These are phyloP conservation scores for Populus hybrid DNA, from an alignment of 441 rosid genomes.

Conservation along the genomic window DNA sequence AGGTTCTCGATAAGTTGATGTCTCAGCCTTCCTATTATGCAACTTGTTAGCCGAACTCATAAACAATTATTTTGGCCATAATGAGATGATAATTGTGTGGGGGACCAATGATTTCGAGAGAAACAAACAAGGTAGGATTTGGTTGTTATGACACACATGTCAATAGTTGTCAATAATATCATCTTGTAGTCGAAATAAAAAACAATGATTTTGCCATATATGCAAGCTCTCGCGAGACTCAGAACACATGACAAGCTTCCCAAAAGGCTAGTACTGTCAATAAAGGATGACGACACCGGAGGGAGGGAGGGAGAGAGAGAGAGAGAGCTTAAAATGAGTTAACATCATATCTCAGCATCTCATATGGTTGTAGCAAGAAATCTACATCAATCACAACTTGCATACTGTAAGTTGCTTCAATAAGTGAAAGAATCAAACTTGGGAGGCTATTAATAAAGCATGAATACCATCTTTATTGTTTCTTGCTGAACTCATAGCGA, in stretches of 20 bases:
- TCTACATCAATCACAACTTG: not conserved
- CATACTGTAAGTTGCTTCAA: not conserved
- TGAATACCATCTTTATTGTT: not conserved
- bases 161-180: constrained; percentile 1
- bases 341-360: not conserved
- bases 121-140: constrained; percentile 3
- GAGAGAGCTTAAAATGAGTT: too few species aligned
- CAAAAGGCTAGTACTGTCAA: not conserved
- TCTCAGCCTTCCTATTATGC: too few species aligned
- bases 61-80: not conserved
- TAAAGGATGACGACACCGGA: not conserved
- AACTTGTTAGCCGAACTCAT: not conserved
- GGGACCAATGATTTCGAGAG: not conserved
- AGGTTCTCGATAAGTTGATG: not conserved
- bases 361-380: not conserved
- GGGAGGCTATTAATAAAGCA: not conserved
- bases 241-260: not conserved
- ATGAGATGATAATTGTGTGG: not conserved
- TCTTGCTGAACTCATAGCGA: not conserved
- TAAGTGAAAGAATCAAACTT: not conserved
- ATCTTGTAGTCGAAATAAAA: not conserved
- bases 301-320: too few species aligned
- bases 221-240: not conserved
- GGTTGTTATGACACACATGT: constrained; percentile 14
- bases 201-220: not conserved